These are phyloP conservation scores for Dissophora ornata DNA, from an alignment of 192 early-diverging fungal genomes.

Conservation along the genomic window DNA sequence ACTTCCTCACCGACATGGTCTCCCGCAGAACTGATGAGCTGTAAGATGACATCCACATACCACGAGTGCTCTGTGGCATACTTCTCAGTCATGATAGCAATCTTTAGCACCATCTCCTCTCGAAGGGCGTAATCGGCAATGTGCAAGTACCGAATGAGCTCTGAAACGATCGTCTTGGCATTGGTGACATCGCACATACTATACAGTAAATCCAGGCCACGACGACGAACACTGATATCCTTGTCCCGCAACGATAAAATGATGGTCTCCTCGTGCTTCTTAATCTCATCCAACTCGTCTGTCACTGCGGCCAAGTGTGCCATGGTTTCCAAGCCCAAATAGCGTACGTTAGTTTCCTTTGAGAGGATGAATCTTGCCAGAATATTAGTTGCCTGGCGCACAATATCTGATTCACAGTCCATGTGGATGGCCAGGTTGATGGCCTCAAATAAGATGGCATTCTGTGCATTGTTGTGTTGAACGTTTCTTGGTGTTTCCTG, in stretches of 20 bases:
- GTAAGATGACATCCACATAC: slow-evolving; percentile 98
- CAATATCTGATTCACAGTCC: slow-evolving; percentile 87
- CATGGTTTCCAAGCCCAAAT: slow-evolving; percentile 97
- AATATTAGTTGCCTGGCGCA: slow-evolving; percentile 84
- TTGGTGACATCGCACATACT: slow-evolving; percentile 95
- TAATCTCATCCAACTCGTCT: slow-evolving; percentile 86
- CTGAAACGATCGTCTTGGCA: slow-evolving; percentile 87
- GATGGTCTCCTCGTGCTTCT: slow-evolving; percentile 87
- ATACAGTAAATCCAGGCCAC: slow-evolving; percentile 95
- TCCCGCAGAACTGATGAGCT: slow-evolving; percentile 93
- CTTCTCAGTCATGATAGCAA: slow-evolving; percentile 98
- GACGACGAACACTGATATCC: slow-evolving; percentile 95
- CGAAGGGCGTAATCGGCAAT: slow-evolving; percentile 90
- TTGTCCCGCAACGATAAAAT: slow-evolving; percentile 94
- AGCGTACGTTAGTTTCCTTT: slow-evolving; percentile 98
- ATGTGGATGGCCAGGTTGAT: slow-evolving; percentile 95
- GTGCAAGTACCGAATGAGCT: slow-evolving; percentile 91
- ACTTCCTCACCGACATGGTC: slow-evolving; percentile 97
- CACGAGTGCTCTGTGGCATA: slow-evolving; percentile 97
- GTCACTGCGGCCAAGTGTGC: slow-evolving; percentile 88
- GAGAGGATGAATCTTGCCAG: slow-evolving; percentile 92
- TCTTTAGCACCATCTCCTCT: slow-evolving; percentile 98
- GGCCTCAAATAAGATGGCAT: slow-evolving; percentile 97
- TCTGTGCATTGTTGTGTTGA: slow-evolving; percentile 98
- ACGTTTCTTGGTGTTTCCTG: slow-evolving; percentile 94